Evolutionary conservation across 306 rosid genomes (phyloP), one percentile per base, ranked within the genome.

Genomic region (Alnus rubra): DNA sequence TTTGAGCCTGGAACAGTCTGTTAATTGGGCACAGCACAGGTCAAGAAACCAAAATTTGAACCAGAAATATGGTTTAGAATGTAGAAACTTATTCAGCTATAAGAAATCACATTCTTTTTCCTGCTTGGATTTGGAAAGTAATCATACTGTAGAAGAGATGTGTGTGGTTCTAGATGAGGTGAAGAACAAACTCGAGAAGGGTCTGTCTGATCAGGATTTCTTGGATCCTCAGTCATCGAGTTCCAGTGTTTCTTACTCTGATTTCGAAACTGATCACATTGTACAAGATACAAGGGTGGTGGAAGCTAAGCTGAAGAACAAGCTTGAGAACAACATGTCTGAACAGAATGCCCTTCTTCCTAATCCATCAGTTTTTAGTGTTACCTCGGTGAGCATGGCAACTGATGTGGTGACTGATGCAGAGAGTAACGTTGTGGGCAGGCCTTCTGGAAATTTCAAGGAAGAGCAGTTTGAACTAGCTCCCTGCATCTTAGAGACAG

Each of bases 51-150:
- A 47, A 82, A 75, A 70, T 72, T 73, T 63, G 48, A 53, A 62
- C 77, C 74, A 33, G 51, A 84, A 81, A 70, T 82, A 87, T 76
- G 52, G 75, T 80, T 83, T 80, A 11, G 65, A 78, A 55, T 71
- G 73, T 74, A 35, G 68, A 50, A 82, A 78, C 73, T 80, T 64
- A 78, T 67, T 79, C 35, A 54, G 54, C 76, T 1, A 33, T 52
- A 86, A 84, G 88, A 86, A 82, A 78, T 77, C 69, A 51, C 73
- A 69, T 33, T 84, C 72, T 65, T 74, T 71, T 85, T 60, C 83
- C 59, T 75, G 81, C 69, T 54, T 76, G 67, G 76, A 64, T 79
- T 82, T 71, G 19, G 71, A 42, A 55, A 70, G 48, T 47, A 71
- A 76, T 80, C 69, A 47, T 3, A 44, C 28, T 2, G 76, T 49